Conservation (phyloP, 768 basidiomycete species). For the Cystoderma amianthinum region DNA sequence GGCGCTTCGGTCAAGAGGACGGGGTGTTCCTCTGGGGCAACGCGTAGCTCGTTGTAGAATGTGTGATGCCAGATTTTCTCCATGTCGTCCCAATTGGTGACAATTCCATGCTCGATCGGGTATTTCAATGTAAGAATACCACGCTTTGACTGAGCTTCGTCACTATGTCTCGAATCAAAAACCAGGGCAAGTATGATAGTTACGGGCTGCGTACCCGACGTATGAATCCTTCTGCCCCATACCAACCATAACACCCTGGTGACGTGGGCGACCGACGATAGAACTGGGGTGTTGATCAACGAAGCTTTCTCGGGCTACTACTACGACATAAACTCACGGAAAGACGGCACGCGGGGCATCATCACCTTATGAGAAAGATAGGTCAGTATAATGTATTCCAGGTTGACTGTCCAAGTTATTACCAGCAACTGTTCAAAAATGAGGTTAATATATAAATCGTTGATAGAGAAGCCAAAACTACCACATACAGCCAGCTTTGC, state of each 20-base stretch:
- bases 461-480: slow-evolving; percentile 8
- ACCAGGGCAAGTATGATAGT: slow-evolving; percentile 5
- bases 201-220: slow-evolving; percentile 84
- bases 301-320: neutral
- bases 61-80: slow-evolving; percentile 99
- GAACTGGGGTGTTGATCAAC: slow-evolving; percentile 44
- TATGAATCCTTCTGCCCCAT: slow-evolving; percentile 98
- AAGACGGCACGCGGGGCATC: slow-evolving; percentile 92
- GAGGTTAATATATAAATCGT: slow-evolving; percentile 13
- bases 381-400: neutral
- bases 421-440: slow-evolving; percentile 52
- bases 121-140: slow-evolving; percentile 92
- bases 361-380: slow-evolving; percentile 46
- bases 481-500: slow-evolving; percentile 95
- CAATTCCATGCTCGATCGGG: slow-evolving; percentile 90
- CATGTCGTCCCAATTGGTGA: slow-evolving; percentile 99
- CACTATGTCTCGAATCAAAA: slow-evolving; percentile 37
- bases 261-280: slow-evolving; percentile 91
- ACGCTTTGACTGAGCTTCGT: slow-evolving; percentile 50
- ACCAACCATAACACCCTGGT: slow-evolving; percentile 94
- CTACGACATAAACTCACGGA: slow-evolving; percentile 57
- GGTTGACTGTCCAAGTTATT: slow-evolving; percentile 9
- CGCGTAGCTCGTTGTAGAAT: slow-evolving; percentile 93
- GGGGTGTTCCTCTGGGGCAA: slow-evolving; percentile 90
- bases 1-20: slow-evolving; percentile 89